Base-by-base conservation (phyloP, 108 stramenopile genomes). In the Conticribra weissflogii region DNA sequence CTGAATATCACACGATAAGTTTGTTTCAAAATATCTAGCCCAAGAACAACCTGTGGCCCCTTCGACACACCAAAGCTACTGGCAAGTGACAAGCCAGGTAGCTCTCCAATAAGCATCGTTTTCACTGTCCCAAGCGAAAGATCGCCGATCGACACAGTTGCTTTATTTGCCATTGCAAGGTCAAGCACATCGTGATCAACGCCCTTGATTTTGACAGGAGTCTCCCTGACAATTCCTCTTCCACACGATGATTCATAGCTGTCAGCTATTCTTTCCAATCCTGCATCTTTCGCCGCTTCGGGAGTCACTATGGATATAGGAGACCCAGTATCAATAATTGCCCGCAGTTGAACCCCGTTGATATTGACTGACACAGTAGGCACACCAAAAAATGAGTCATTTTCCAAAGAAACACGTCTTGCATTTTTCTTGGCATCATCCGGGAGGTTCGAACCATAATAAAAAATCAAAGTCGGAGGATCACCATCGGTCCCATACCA, bases 161-260 rank as follows among this genome's bases (percentile, higher is more conserved):
- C 46, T 27, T 47, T 30, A 15, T 19, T 5, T 41, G 67, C 34
- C 27, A 19, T 55, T 2, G 67, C 54, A 28, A 68, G 41, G 18
- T 45, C 33, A 15, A 68, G 85, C 23, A 82, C 94, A 47, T 88
- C 83, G 72, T 75, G 76, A 68, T 97, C 93, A 46, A 97, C 85
- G 32, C 95, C 96, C 86, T 92, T 80, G 71, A 97, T 86, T 84
- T 97, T 97, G 83, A 98, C 74, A 61, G 97, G 83, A 66, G 86
- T 83, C 49, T 92, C 92, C 79, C n/a, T n/a, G n/a, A n/a, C n/a
- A n/a, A n/a, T n/a, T n/a, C n/a, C n/a, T n/a, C n/a, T n/a, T n/a
- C n/a, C n/a, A n/a, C n/a, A n/a, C n/a, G n/a, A n/a, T n/a, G n/a
- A n/a, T n/a, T n/a, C n/a, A n/a, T n/a, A n/a, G n/a, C n/a, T n/a